Conservation (phyloP, 192 early-diverging fungal species). For the Backusella australiensis region DNA sequence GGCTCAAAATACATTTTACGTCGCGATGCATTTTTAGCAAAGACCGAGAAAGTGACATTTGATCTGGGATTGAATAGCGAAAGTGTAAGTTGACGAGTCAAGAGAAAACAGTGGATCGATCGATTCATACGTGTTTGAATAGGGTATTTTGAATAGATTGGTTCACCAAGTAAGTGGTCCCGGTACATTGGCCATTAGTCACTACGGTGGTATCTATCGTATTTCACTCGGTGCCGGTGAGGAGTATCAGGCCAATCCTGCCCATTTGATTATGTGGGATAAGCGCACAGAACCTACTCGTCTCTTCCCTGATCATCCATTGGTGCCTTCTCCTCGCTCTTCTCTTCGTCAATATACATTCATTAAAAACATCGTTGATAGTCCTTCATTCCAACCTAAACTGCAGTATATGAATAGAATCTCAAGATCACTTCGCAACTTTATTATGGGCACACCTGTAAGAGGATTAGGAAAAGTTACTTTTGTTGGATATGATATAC, state of each 20-base stretch:
- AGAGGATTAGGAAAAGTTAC: background rate
- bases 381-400: slow-evolving; percentile 39
- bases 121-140: background rate
- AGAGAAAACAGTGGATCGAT: background rate
- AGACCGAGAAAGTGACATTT: slow-evolving; percentile 51
- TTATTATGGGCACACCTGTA: slow-evolving; percentile 40
- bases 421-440: slow-evolving; percentile 26
- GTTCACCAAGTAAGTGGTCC: slow-evolving; percentile 63
- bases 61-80: slow-evolving; percentile 39
- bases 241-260: slow-evolving; percentile 70
- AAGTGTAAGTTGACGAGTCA: slow-evolving; percentile 20
- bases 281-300: slow-evolving; percentile 46
- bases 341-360: slow-evolving; percentile 41
- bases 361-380: slow-evolving; percentile 40
- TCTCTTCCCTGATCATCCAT: slow-evolving; percentile 29
- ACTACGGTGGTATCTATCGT: slow-evolving; percentile 66
- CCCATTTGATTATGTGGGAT: slow-evolving; percentile 57
- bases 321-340: slow-evolving; percentile 38
- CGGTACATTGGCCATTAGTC: slow-evolving; percentile 65
- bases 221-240: slow-evolving; percentile 65
- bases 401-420: slow-evolving; percentile 29
- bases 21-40: slow-evolving; percentile 60
- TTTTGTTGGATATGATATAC: background rate
- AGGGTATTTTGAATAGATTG: slow-evolving; percentile 57
- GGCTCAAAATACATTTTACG: slow-evolving; percentile 60